Conservation (phyloP, 306 rosid species). For the Gillenia trifoliata region DNA sequence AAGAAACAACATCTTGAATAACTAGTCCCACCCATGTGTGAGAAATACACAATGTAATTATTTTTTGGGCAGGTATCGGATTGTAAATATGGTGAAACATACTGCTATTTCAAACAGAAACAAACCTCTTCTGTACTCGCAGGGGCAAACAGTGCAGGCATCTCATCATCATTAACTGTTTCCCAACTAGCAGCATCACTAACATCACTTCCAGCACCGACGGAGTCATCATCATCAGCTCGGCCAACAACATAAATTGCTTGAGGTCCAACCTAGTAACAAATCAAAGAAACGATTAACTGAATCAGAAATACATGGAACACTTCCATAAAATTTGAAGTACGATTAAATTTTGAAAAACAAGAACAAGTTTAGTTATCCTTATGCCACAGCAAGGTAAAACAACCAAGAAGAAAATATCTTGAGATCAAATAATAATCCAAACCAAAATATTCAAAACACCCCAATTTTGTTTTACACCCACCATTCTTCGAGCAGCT, state of each 20-base stretch:
- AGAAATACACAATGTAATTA: not conserved
- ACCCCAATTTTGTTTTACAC: not conserved
- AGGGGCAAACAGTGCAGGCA: slow-evolving; percentile 47
- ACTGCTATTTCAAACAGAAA: slow-evolving; percentile 26
- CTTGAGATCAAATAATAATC: not conserved
- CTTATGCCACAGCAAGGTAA: not conserved
- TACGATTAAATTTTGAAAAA: not conserved
- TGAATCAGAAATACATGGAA: slow-evolving; percentile 17
- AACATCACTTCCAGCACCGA: slow-evolving; percentile 83
- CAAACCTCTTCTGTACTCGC: slow-evolving; percentile 65
- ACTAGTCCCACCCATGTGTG: not conserved
- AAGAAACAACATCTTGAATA: not conserved
- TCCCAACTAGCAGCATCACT: slow-evolving; percentile 99
- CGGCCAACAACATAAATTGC: slow-evolving; percentile 98
- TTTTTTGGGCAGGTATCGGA: slow-evolving; percentile 13
- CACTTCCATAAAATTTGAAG: not conserved
- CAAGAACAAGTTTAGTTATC: not conserved
- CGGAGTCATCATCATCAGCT: slow-evolving; percentile 90
- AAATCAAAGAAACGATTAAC: slow-evolving; percentile 21
- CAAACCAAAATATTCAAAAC: not conserved
- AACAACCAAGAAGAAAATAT: not conserved
- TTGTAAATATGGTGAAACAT: slow-evolving; percentile 17
- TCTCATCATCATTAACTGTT: slow-evolving; percentile 83
- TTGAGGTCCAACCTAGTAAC: slow-evolving; percentile 92
- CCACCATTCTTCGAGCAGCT: not conserved